Base-by-base conservation (phyloP, 371 early-diverging fungal species). In the Mortierella sp. region DNA sequence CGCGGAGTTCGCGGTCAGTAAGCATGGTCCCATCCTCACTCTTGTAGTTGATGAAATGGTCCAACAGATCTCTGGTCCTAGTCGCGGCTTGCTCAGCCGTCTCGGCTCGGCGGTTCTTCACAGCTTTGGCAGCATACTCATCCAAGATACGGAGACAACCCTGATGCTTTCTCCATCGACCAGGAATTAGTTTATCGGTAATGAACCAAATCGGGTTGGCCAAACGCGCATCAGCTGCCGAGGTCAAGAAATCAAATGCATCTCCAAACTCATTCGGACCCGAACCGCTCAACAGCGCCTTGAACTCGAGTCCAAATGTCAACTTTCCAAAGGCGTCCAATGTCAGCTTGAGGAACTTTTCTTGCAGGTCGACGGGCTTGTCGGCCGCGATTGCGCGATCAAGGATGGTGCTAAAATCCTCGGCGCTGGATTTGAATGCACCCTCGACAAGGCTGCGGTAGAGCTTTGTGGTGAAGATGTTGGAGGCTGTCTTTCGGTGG, bases 401-500 rank as follows among this genome's bases (percentile, higher is more conserved):
- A 1, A 84, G 31, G 24, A 75, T 76, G 10, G 31, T 34, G 31
- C 76, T 63, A 13, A 84, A 72, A 31, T 78, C 76, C 13, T 58
- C 52, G 0, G 75, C 84, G 9, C 65, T 72, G 2, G 70, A 48
- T 38, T 58, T 60, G 79, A 84, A 84, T 38, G 84, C 73, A 6
- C 77, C 78, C 5, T 77, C 74, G 31, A 80, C 80, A 4, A 83
- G 45, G 9, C 42, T 44, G 31, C 70, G 76, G 72, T 94, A 95
- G 83, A 94, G 93, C 75, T 89, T 91, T 74, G 94, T 94, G 68
- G 90, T 94, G 78, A 95, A 96, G 38, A 95, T 92, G 70, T 89
- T 88, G 73, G 92, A 84, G 26, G 94, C 95, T 0, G 92, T 89
- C 84, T 95, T 95, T 57, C 96, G 89, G 65, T 94, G 94, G 47